Evolutionary conservation across 208 protist genomes (phyloP).

Genomic region (Trypanosoma caninum): DNA sequence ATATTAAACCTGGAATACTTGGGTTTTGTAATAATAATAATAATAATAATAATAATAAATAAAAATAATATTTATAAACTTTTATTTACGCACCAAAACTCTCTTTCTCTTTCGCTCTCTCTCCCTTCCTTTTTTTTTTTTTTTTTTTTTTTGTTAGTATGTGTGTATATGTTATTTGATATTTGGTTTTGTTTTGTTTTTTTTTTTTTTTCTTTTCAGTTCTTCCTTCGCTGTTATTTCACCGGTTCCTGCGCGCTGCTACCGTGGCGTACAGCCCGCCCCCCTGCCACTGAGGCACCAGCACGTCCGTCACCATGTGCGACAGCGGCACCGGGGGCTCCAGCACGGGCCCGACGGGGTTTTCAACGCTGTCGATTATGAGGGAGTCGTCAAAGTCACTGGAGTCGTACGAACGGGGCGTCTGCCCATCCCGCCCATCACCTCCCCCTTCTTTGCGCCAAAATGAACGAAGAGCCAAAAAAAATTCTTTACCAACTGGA

Average conservation of each 20-base stretch:
- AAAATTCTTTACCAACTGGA: slow-evolving; percentile 55
- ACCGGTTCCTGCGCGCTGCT: slow-evolving; percentile 3
- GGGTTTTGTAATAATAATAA: neutral
- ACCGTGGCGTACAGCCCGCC: slow-evolving; percentile 55
- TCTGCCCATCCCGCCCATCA: neutral
- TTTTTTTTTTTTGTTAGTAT: slow-evolving; percentile 13
- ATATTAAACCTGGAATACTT: too few species aligned
- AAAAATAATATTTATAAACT: neutral
- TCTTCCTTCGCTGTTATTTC: neutral
- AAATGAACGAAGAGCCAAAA: slow-evolving; percentile 35
- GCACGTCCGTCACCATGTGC: slow-evolving; percentile 58
- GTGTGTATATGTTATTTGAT: slow-evolving; percentile 2
- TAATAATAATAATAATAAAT: neutral
- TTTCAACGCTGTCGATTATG: slow-evolving; percentile 42
- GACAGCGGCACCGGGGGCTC: slow-evolving; percentile 54
- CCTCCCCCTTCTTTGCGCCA: slow-evolving; percentile 21
- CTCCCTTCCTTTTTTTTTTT: neutral
- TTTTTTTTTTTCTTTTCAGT: neutral
- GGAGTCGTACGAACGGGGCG: slow-evolving; percentile 29
- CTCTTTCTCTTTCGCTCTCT: too few species aligned
- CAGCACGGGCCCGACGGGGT: slow-evolving; percentile 22
- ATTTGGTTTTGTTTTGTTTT: neutral
- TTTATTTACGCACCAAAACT: neutral
- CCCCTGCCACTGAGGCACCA: slow-evolving; percentile 64
- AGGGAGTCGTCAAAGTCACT: slow-evolving; percentile 42